phyloP scores from a whole-genome alignment of 73 alveolate species.

The Durusdinium trenchii region DNA sequence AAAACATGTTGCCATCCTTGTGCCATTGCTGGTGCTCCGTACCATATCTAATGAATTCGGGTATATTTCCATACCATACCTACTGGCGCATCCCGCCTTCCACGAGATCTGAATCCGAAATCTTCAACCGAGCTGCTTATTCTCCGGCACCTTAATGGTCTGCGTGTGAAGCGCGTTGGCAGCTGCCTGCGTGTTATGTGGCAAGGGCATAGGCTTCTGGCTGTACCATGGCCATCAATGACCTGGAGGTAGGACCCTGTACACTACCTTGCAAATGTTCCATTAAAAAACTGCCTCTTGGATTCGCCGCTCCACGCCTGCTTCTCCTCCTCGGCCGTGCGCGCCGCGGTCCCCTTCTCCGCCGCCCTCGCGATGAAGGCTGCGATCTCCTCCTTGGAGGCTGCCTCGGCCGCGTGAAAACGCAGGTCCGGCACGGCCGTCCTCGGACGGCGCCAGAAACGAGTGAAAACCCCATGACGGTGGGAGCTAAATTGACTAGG shows the following conservation, averaged over 20 bases:
- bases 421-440: not conserved
- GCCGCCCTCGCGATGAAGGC: constrained; percentile 65
- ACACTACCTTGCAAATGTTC: not conserved
- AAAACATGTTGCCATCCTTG: too few relatives aligned
- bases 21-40: too few relatives aligned
- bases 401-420: constrained; percentile 10
- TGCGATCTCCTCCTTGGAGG: constrained; percentile 90
- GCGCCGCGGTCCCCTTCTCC: constrained; percentile 55
- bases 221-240: not conserved
- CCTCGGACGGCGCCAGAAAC: not conserved
- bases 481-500: too few relatives aligned
- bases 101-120: too few relatives aligned
- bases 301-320: constrained; percentile 22
- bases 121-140: too few relatives aligned
- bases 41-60: too few relatives aligned
- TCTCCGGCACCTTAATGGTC: constrained; percentile 68
- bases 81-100: too few relatives aligned
- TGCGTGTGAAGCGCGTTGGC: constrained; percentile 33
- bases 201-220: not conserved
- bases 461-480: too few relatives aligned
- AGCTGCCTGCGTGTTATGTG: constrained; percentile 9
- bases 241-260: too few relatives aligned
- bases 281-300: not conserved
- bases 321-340: constrained; percentile 21
- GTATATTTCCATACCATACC: too few relatives aligned